These are phyloP conservation scores for Akanthomyces lecanii DNA, from an alignment of 2,329 filamentous ascomycete species.

Conservation along the genomic window DNA sequence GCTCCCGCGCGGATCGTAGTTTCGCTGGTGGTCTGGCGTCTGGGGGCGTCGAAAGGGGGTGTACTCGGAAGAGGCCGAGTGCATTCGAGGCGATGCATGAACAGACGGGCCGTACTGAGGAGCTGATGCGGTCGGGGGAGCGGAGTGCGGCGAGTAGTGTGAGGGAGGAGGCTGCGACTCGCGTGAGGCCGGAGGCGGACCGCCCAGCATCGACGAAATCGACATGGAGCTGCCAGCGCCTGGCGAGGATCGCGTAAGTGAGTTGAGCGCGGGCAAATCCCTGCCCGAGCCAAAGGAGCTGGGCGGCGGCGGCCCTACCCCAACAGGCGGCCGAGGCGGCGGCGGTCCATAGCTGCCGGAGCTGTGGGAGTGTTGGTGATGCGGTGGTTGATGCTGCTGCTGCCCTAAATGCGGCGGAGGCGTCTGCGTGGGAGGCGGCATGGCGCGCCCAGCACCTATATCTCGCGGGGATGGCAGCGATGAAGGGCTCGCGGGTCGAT, in stretches of 20 bases:
- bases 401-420: constrained; percentile 34
- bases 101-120: constrained; percentile 45
- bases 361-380: constrained; percentile 24
- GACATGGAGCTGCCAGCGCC: constrained; percentile 54
- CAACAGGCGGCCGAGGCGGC: constrained; percentile 40
- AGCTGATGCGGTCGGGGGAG: constrained; percentile 37
- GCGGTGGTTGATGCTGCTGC: constrained; percentile 29
- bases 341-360: constrained; percentile 40
- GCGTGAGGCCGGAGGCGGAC: constrained; percentile 41
- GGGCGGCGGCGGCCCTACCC: constrained; percentile 39
- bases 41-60: constrained; percentile 62
- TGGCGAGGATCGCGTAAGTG: constrained; percentile 43
- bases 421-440: constrained; percentile 41
- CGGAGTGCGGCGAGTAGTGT: constrained; percentile 42
- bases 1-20: constrained; percentile 46
- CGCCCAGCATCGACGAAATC: constrained; percentile 57
- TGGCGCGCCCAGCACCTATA: constrained; percentile 23
- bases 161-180: constrained; percentile 38
- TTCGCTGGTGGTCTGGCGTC: constrained; percentile 64
- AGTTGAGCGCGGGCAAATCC: constrained; percentile 48
- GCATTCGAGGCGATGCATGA: constrained; percentile 54
- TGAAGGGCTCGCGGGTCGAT: constrained; percentile 33
- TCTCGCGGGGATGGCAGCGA: constrained; percentile 37
- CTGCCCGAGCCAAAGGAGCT: constrained; percentile 46
- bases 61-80: constrained; percentile 54